Base-by-base conservation (phyloP, 768 basidiomycete genomes). In the Tricholoma bakamatsutake region DNA sequence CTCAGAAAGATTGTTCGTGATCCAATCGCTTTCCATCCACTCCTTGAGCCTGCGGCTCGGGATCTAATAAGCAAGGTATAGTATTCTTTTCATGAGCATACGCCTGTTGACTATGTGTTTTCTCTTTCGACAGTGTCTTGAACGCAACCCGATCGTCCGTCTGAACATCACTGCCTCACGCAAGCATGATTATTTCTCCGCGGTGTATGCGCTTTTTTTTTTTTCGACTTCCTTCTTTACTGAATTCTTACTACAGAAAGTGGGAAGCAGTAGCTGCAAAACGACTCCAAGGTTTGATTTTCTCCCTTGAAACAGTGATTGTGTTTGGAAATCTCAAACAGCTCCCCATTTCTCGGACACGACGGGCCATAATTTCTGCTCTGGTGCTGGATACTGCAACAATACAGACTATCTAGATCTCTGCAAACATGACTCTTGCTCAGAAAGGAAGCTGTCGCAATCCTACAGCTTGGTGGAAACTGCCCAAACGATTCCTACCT, bases 111-210 rank as follows among this genome's bases (percentile, higher is more conserved):
- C 4, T 57, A 18, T 28, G 21, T 5, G 28, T 43, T 51, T 27
- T 12, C 51, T 50, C 31, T 24, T 52, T 59, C 46, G 24, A 39
- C 15, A 84, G 82, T 84, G 82, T 57, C 64, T 84, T 15, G 77
- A 84, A 66, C 75, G 78, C 21, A 84, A 85, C 63, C 76, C 84
- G 12, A 65, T 69, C 3, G 60, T 80, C 24, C 78, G 83, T 34
- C 64, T 72, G 50, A 67, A 66, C 53, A 72, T 77, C 43, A 57
- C 68, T 15, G 65, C 69, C 12, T 73, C 83, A 45, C 78, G 71
- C 61, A 63, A 61, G 10, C 82, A 85, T 63, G 54, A 64, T 12
- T 84, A 80, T 62, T 84, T 85, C 59, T 59, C 66, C 7, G 62
- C 66, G 3, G 69, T 77, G 83, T 84, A 64, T 51, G 82, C 71